These are phyloP conservation scores for Cystobasidium tubakii DNA, from an alignment of 768 basidiomycete species.

Conservation along the genomic window DNA sequence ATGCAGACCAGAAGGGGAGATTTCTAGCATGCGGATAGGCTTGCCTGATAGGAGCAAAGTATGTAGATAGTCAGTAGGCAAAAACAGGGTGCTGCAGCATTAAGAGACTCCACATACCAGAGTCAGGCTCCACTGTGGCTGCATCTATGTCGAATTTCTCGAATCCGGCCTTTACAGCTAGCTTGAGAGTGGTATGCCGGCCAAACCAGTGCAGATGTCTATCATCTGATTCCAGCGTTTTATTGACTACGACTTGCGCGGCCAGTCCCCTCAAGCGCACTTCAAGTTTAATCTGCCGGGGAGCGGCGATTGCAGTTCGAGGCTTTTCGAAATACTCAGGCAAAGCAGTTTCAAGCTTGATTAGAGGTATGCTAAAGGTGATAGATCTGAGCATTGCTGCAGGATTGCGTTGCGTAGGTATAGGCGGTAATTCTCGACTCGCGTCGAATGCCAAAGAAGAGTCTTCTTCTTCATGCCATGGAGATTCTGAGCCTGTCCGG, in stretches of 20 bases:
- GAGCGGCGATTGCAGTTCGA: neutral
- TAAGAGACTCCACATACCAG: neutral
- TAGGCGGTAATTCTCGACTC: neutral
- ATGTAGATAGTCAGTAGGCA: neutral
- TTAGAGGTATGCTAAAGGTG: constrained; percentile 14
- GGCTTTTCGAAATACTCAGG: neutral
- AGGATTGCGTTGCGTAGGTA: neutral
- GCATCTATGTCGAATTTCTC: constrained; percentile 21
- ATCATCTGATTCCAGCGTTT: neutral
- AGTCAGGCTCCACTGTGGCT: neutral
- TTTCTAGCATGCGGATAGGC: constrained; percentile 11
- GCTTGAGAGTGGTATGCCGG: neutral
- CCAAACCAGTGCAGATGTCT: constrained; percentile 31
- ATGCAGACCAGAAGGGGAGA: constrained; percentile 16
- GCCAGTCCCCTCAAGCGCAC: constrained; percentile 7
- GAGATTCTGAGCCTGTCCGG: neutral
- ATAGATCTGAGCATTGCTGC: constrained; percentile 26
- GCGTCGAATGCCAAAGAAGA: neutral
- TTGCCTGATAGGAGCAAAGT: neutral
- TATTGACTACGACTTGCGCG: neutral
- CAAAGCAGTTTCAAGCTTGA: neutral
- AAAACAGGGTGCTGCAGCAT: neutral
- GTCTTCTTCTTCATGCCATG: neutral
- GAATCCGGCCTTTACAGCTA: constrained; percentile 16
- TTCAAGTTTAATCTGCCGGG: neutral